Evolutionary conservation across 2,329 filamentous ascomycete genomes (phyloP), one percentile per base, ranked within the genome.

Genomic region (Monosporascus sp.): DNA sequence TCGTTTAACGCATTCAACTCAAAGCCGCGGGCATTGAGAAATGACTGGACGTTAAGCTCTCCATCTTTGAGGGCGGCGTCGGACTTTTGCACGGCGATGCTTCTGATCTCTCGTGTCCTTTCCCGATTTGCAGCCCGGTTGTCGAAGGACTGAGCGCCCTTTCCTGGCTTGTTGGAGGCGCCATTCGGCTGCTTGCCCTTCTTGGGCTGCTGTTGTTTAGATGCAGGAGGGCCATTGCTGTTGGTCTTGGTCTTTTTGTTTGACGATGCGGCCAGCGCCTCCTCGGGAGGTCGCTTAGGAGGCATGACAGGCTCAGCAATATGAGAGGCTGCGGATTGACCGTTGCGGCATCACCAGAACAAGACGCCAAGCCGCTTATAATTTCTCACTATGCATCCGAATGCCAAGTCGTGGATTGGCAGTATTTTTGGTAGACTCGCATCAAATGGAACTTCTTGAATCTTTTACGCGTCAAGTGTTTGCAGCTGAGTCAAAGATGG

Each of bases 1-100:
- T 86, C 79, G 67, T 96, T 89, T 47, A 97, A 75, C 1, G 92
- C 87, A 53, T 82, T 83, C 62, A 99, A 95, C 74, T 97, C 93
- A 64, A 89, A 96, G 65, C 96, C 86, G 55, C 92, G 88, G 11
- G 90, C 86, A 60, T 84, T 84, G 60, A 97, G 80, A 64, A 97
- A 99, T 27, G 86, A 83, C 60, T 88, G 84, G 49, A 97, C 80
- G 66, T 97, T 87, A 54, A 99, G 79, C 66, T 95, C 86, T 66
- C 93, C 94, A 70, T 88, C 84, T 49, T 77, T 76, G 24, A 82
- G 70, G 6, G 77, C 79, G 9, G 74, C 74, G 41, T 80, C 74
- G 17, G 78, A 72, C 17, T 72, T 69, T 60, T 82, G 79, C 18
- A 74, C 70, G 39, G 76, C 75, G 58, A 83, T 80, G 59, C 67